phyloP scores from a whole-genome alignment of 768 basidiomycete genomes.

The Podaxis rugospora region DNA sequence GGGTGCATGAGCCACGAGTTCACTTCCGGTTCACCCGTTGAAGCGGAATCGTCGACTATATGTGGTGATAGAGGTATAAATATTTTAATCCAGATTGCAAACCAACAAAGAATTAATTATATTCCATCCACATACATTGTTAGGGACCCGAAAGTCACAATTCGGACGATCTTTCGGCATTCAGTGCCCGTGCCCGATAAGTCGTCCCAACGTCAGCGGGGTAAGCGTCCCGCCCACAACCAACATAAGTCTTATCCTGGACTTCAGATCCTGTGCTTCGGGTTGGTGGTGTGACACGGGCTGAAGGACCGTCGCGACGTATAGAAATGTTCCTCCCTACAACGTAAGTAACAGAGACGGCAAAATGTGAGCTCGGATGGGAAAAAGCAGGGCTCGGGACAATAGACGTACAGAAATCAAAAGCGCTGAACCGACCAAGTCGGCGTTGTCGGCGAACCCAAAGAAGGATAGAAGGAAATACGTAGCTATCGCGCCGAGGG shows the following conservation, averaged over 20 bases:
- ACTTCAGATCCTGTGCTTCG: constrained; percentile 38
- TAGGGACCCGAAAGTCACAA: not conserved
- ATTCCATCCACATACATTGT: not conserved
- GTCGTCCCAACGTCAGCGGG: constrained; percentile 54
- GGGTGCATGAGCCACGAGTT: not conserved
- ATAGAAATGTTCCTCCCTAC: constrained; percentile 91
- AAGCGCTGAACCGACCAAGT: constrained; percentile 73
- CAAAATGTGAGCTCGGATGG: not conserved
- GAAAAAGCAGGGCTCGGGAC: not conserved
- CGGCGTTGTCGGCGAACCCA: constrained; percentile 36
- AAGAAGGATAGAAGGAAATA: constrained; percentile 61
- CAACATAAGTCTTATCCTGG: constrained; percentile 42
- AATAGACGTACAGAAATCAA: constrained; percentile 71
- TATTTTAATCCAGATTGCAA: not conserved
- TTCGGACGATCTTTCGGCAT: not conserved
- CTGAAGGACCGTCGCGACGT: constrained; percentile 90
- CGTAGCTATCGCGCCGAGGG: constrained; percentile 73
- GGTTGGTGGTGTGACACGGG: constrained; percentile 51
- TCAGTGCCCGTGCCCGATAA: constrained; percentile 63
- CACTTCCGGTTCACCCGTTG: not conserved
- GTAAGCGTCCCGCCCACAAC: constrained; percentile 67
- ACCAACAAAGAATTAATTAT: not conserved
- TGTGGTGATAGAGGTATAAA: not conserved
- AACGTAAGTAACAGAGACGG: not conserved
- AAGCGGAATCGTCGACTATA: not conserved